These are phyloP conservation scores for Flueggea neowawraea DNA, from an alignment of 441 rosid species.

Conservation along the genomic window DNA sequence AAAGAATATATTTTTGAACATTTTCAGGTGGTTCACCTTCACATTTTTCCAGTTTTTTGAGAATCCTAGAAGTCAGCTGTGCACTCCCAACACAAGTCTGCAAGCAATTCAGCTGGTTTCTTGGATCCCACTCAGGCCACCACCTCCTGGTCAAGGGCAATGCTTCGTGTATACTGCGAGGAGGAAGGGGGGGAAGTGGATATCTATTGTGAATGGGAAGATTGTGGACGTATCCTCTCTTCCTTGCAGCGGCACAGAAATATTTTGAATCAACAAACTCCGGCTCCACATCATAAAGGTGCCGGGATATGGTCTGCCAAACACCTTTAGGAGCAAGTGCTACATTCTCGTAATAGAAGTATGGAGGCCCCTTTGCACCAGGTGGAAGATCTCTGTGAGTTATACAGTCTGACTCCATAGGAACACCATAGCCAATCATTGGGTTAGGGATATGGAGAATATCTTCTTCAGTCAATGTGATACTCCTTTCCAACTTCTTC, in stretches of 20 bases:
- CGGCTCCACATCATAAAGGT: constrained; percentile 59
- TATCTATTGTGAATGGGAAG: constrained; percentile 62
- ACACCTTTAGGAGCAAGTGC: constrained; percentile 92
- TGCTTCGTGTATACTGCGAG: constrained; percentile 65
- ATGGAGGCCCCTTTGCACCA: constrained; percentile 67
- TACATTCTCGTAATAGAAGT: constrained; percentile 84
- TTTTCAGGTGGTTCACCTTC: constrained; percentile 51
- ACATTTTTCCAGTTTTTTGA: constrained; percentile 44
- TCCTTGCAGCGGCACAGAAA: constrained; percentile 87
- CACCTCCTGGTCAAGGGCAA: constrained; percentile 68
- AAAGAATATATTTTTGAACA: constrained; percentile 50
- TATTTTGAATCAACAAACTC: constrained; percentile 86
- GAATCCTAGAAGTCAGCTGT: constrained; percentile 62
- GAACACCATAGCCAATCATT: constrained; percentile 90
- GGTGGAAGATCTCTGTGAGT: constrained; percentile 49
- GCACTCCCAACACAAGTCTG: constrained; percentile 69
- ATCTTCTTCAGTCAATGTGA: constrained; percentile 38
- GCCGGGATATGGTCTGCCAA: constrained; percentile 73
- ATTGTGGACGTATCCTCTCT: constrained; percentile 87
- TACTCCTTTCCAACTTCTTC: constrained; percentile 24
- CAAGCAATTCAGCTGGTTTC: constrained; percentile 76
- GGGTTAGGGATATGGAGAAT: constrained; percentile 67
- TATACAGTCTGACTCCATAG: constrained; percentile 34
- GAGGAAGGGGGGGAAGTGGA: constrained; percentile 69
- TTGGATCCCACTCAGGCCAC: constrained; percentile 93